Evolutionary conservation across 2,329 filamentous ascomycete species (phyloP).

Genomic region (Colletotrichum higginsianum): DNA sequence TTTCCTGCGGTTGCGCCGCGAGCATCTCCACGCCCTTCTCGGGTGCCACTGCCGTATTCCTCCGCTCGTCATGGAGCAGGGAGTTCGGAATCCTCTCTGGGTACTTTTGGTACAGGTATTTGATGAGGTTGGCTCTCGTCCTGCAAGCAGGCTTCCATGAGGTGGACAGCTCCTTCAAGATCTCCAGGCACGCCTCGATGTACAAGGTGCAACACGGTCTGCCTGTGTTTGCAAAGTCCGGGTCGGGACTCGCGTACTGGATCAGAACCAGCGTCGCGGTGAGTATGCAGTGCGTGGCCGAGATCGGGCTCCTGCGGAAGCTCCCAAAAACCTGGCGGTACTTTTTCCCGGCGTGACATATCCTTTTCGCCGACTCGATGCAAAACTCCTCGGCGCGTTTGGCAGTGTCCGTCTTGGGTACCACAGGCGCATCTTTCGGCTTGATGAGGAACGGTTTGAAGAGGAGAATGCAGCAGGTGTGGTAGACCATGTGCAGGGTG

Average conservation of each 20-base stretch:
- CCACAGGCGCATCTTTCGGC: not conserved
- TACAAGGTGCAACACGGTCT: slow-evolving; percentile 38
- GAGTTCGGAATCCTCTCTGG: slow-evolving; percentile 37
- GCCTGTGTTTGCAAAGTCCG: slow-evolving; percentile 29
- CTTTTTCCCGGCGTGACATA: slow-evolving; percentile 48
- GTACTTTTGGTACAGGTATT: slow-evolving; percentile 35
- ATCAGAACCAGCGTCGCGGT: slow-evolving; percentile 50
- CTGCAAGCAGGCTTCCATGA: slow-evolving; percentile 34
- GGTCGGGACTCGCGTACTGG: slow-evolving; percentile 36
- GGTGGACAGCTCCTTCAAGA: slow-evolving; percentile 30
- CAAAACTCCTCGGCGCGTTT: slow-evolving; percentile 38
- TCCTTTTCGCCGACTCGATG: slow-evolving; percentile 46
- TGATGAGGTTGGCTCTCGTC: slow-evolving; percentile 33
- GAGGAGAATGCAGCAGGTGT: slow-evolving; percentile 52
- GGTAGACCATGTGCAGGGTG: slow-evolving; percentile 53
- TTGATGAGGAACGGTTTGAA: slow-evolving; percentile 48
- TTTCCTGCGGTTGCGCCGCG: slow-evolving; percentile 20
- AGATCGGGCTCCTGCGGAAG: slow-evolving; percentile 53
- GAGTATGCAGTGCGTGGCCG: slow-evolving; percentile 53
- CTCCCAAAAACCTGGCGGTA: slow-evolving; percentile 52
- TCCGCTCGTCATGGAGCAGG: slow-evolving; percentile 18
- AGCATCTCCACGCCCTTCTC: not conserved
- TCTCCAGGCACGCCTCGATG: slow-evolving; percentile 36
- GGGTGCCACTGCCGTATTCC: not conserved
- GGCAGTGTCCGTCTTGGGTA: slow-evolving; percentile 12